phyloP scores from a whole-genome alignment of 2,329 filamentous ascomycete genomes.

The Apiospora malaysiana region DNA sequence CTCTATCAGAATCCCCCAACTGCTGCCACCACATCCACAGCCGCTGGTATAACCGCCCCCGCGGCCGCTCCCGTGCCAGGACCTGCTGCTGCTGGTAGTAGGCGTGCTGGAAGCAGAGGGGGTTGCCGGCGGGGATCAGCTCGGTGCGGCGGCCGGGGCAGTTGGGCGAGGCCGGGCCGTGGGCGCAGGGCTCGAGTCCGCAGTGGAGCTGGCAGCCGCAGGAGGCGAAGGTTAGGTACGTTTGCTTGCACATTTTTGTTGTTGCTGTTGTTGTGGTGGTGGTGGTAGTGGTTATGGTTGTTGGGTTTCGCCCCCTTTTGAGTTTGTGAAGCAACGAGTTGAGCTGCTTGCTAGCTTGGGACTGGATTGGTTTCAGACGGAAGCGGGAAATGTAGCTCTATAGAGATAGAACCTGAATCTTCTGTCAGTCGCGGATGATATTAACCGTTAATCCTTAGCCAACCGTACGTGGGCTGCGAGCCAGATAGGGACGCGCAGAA shows the following conservation, averaged over 20 bases:
- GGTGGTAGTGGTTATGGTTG: too few relatives aligned
- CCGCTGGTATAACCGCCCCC: neutral
- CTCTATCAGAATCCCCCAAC: too few relatives aligned
- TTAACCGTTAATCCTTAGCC: neutral
- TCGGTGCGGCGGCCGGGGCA: neutral
- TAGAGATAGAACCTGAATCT: too few relatives aligned
- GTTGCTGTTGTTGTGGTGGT: too few relatives aligned
- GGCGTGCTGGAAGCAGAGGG: slow-evolving; percentile 12
- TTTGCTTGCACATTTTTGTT: slow-evolving; percentile 1
- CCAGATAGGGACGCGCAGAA: neutral
- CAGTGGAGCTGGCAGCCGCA: slow-evolving; percentile 1
- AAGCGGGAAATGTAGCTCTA: too few relatives aligned
- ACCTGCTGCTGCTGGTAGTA: neutral
- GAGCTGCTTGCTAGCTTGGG: neutral
- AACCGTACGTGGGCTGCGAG: neutral
- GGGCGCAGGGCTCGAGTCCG: neutral
- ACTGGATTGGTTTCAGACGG: too few relatives aligned
- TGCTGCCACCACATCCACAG: neutral
- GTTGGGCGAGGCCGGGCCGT: neutral
- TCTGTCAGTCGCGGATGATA: too few relatives aligned
- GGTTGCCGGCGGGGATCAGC: neutral
- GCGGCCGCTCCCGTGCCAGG: neutral
- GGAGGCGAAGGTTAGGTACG: slow-evolving; percentile 13
- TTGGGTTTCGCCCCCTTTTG: too few relatives aligned
- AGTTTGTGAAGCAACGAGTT: too few relatives aligned